phyloP scores from a whole-genome alignment of 208 protist genomes.

The Acanthamoeba triangularis region DNA sequence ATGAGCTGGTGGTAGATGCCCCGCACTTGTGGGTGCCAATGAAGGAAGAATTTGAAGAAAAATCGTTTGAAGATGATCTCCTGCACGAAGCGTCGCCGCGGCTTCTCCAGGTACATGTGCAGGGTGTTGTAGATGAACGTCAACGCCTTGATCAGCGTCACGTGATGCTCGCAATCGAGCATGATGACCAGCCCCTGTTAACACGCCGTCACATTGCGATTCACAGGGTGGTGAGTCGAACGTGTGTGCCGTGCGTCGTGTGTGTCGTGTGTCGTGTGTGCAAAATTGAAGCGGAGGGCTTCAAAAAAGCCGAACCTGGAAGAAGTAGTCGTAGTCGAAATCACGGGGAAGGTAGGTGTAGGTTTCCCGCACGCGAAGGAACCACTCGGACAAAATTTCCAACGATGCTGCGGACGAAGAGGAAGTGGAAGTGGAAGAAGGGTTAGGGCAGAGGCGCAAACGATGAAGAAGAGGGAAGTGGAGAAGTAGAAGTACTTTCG shows the following conservation, averaged over 20 bases:
- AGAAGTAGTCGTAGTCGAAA: constrained; percentile 71
- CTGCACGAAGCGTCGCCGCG: constrained; percentile 15
- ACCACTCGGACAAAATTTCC: constrained; percentile 71
- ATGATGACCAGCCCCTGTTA: constrained; percentile 15
- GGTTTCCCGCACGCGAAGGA: not conserved
- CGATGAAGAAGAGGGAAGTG: not conserved
- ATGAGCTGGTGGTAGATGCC: constrained; percentile 57
- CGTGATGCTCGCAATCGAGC: constrained; percentile 59
- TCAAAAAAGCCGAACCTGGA: not conserved
- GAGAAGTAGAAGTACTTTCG: not conserved
- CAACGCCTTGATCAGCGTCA: constrained; percentile 29
- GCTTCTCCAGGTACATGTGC: constrained; percentile 30
- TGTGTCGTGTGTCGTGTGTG: not conserved
- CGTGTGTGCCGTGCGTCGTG: no score
- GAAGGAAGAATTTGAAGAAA: constrained; percentile 75
- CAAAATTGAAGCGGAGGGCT: no score
- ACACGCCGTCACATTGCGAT: not conserved
- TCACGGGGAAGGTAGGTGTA: constrained; percentile 38
- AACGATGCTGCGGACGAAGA: constrained; percentile 1
- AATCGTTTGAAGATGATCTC: constrained; percentile 43
- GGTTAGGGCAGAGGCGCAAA: not conserved
- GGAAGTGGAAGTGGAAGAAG: not conserved
- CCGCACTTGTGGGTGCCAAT: constrained; percentile 53
- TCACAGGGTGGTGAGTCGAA: not conserved
- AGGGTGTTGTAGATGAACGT: constrained; percentile 72